Evolutionary conservation across 202 grass and related monocot genomes (phyloP).

Genomic region (Brachypodium distachyon): DNA sequence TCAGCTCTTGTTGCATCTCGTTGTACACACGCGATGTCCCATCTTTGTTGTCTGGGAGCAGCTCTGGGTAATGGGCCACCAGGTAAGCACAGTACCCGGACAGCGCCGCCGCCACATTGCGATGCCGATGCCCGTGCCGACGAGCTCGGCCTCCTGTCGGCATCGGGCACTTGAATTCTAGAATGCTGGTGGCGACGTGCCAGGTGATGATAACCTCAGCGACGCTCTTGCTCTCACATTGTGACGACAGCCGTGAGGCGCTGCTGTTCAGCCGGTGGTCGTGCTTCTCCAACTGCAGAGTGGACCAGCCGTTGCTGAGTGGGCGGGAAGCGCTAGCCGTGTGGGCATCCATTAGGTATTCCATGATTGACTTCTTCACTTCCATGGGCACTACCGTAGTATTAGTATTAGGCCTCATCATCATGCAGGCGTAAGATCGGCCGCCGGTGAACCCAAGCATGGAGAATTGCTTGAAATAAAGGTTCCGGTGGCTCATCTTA

Average conservation of each 20-base stretch:
- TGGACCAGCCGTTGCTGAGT: background rate
- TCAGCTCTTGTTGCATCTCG: background rate
- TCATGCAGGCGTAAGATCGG: no score
- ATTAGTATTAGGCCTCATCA: no score
- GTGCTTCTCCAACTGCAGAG: no score
- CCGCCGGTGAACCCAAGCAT: background rate
- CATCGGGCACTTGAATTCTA: background rate
- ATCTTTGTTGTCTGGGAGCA: background rate
- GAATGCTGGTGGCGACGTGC: conserved; percentile 28
- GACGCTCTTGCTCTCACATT: background rate
- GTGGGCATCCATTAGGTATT: background rate
- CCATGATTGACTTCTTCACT: background rate
- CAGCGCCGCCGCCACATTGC: background rate
- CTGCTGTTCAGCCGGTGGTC: no score
- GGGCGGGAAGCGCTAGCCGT: background rate
- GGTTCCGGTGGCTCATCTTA: background rate
- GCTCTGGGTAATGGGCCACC: background rate
- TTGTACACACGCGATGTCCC: background rate
- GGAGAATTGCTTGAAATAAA: background rate
- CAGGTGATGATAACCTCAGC: conserved; percentile 7
- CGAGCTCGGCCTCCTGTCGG: no score
- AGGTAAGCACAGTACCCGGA: conserved; percentile 1
- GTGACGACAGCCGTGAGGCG: no score
- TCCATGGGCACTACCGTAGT: background rate
- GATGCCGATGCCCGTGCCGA: no score